A percentile compares a stretch with the other conserved stretches of the same genome.
phyloP scores from a whole-genome alignment of 768 basidiomycete species.

The Chalciporus piperatus region DNA sequence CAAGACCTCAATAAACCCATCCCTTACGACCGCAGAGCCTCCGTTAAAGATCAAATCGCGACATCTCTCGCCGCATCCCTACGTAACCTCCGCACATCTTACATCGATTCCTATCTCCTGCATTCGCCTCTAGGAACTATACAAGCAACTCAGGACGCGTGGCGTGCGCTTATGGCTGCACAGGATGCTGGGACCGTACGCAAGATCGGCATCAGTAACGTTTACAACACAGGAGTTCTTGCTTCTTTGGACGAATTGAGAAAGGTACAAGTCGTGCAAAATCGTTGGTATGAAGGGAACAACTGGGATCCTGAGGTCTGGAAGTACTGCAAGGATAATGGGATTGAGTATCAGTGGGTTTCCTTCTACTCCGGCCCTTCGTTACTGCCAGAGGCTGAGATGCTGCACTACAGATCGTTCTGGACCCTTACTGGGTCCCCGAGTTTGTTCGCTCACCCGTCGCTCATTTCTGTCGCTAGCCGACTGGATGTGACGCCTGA shows the following conservation, averaged over 20 bases:
- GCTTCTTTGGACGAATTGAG: constrained; percentile 49
- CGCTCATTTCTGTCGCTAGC: constrained; percentile 43
- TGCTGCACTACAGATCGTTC: constrained; percentile 55
- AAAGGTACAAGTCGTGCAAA: constrained; percentile 74
- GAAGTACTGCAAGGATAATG: constrained; percentile 58
- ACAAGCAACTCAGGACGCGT: constrained; percentile 65
- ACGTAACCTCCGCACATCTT: constrained; percentile 63
- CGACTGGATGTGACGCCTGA: constrained; percentile 53
- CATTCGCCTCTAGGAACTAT: constrained; percentile 68
- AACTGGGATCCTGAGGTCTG: constrained; percentile 68
- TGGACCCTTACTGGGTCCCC: constrained; percentile 87
- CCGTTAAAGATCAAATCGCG: constrained; percentile 57
- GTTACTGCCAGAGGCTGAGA: not conserved
- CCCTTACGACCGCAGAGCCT: constrained; percentile 60
- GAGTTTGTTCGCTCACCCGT: constrained; percentile 49
- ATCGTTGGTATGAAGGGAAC: constrained; percentile 83
- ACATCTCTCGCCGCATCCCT: constrained; percentile 65
- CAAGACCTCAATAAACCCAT: constrained; percentile 70
- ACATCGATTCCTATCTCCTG: constrained; percentile 76
- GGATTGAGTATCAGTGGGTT: constrained; percentile 69
- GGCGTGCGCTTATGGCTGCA: constrained; percentile 56
- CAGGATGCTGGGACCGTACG: constrained; percentile 64
- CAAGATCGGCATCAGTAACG: constrained; percentile 74
- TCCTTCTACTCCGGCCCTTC: not conserved
- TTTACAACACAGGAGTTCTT: constrained; percentile 61